Conservation (phyloP, 345 rosid genomes). For the Nasturtium officinale region DNA sequence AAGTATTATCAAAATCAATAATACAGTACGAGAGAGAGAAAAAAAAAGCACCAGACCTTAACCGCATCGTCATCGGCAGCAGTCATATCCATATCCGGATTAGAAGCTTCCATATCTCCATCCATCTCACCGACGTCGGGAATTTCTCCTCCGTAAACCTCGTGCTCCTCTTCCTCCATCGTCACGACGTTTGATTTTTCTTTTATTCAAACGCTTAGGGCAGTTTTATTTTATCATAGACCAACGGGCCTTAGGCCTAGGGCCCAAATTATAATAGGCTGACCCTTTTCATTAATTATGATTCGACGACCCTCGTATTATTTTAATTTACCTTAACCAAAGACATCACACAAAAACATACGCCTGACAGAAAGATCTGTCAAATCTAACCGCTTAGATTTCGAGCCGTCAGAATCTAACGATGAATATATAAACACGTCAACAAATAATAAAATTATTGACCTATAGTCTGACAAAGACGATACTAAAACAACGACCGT, state of each 20-base stretch:
- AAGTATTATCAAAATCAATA: not conserved
- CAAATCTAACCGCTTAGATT: constrained; percentile 24
- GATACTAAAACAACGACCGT: constrained; percentile 3
- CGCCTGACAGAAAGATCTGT: constrained; percentile 32
- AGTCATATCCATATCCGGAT: constrained; percentile 72
- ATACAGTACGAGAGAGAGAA: not conserved
- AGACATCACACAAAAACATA: constrained; percentile 22
- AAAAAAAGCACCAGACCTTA: constrained; percentile 50
- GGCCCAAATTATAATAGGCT: constrained; percentile 9
- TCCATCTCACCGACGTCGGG: constrained; percentile 82
- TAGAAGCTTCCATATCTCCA: constrained; percentile 70
- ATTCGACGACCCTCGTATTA: constrained; percentile 7
- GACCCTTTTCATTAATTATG: not conserved
- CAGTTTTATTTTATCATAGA: not conserved
- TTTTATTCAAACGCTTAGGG: constrained; percentile 22
- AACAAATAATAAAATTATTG: constrained; percentile 1
- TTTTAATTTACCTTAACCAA: not conserved
- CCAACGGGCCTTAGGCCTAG: not conserved
- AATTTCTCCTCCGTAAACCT: constrained; percentile 96
- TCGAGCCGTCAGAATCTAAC: constrained; percentile 25
- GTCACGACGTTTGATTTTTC: constrained; percentile 18
- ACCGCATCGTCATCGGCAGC: constrained; percentile 79
- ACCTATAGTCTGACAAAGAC: constrained; percentile 33
- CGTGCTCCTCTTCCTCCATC: constrained; percentile 96
- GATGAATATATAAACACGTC: constrained; percentile 8